Conservation (phyloP, 192 early-diverging fungal genomes). For the Coemansia sp. region DNA sequence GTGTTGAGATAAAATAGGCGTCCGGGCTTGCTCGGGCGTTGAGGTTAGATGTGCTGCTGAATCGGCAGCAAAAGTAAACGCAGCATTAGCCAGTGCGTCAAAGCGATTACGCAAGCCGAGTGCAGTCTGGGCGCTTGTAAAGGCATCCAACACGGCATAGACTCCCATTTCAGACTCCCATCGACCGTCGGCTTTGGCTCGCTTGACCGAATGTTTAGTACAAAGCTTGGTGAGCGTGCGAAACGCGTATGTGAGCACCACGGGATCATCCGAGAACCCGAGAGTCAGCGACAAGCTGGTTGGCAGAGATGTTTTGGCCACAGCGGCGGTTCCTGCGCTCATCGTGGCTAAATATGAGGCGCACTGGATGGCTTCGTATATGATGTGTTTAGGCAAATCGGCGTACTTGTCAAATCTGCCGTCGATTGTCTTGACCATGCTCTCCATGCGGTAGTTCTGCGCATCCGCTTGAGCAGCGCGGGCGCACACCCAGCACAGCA, state of each 20-base stretch:
- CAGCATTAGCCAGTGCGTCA: slow-evolving; percentile 34
- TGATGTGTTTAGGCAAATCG: background rate
- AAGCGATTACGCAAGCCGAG: slow-evolving; percentile 35
- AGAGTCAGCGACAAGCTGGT: slow-evolving; percentile 21
- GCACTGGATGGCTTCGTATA: slow-evolving; percentile 26
- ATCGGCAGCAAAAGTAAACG: slow-evolving; percentile 14
- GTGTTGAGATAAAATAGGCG: background rate
- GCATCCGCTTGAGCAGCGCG: slow-evolving; percentile 27
- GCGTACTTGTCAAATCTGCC: slow-evolving; percentile 28
- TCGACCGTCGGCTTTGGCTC: slow-evolving; percentile 13
- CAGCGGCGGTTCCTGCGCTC: slow-evolving; percentile 22
- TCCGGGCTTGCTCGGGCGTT: background rate
- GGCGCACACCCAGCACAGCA: slow-evolving; percentile 44
- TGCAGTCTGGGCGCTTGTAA: slow-evolving; percentile 24
- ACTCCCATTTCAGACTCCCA: slow-evolving; percentile 31
- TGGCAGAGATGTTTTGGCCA: slow-evolving; percentile 34
- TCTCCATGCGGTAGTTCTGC: slow-evolving; percentile 18
- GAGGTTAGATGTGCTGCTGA: background rate
- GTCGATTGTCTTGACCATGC: slow-evolving; percentile 6
- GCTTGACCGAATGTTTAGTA: slow-evolving; percentile 33
- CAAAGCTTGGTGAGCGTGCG: slow-evolving; percentile 34
- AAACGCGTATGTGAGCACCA: slow-evolving; percentile 7
- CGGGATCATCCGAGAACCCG: slow-evolving; percentile 7
- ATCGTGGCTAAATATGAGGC: slow-evolving; percentile 27
- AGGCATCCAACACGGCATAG: slow-evolving; percentile 24